These are phyloP conservation scores for Talaromyces piceae DNA, from an alignment of 2,329 filamentous ascomycete species.

Conservation along the genomic window DNA sequence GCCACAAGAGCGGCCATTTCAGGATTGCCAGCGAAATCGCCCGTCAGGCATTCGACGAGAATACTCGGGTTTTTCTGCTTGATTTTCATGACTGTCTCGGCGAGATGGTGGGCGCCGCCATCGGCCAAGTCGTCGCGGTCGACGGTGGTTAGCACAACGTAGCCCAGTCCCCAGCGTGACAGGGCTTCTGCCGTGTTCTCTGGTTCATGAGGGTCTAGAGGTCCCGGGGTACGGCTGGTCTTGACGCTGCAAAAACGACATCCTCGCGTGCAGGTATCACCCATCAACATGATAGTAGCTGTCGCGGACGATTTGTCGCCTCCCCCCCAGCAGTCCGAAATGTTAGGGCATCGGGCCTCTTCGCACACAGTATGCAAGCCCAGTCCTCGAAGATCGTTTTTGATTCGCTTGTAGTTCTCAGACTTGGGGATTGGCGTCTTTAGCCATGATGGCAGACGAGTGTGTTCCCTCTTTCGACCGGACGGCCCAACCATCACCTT, in stretches of 20 bases:
- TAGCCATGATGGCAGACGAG: constrained; percentile 82
- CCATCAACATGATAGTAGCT: constrained; percentile 99
- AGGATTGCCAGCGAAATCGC: constrained; percentile 77
- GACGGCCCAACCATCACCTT: constrained; percentile 55
- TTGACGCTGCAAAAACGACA: constrained; percentile 98
- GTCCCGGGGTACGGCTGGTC: constrained; percentile 66
- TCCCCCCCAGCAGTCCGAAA: constrained; percentile 96
- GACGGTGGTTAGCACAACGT: constrained; percentile 88
- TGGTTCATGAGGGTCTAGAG: constrained; percentile 90
- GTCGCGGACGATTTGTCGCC: constrained; percentile 81
- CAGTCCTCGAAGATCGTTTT: constrained; percentile 81
- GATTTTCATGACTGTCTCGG: constrained; percentile 89
- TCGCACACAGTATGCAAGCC: constrained; percentile 95
- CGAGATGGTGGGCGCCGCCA: constrained; percentile 81
- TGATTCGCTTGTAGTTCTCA: constrained; percentile 89
- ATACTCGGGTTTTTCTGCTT: constrained; percentile 60
- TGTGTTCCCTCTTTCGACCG: constrained; percentile 58
- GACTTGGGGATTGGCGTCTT: constrained; percentile 88
- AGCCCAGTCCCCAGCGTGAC: constrained; percentile 85
- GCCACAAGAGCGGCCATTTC: constrained; percentile 85
- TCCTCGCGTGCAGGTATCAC: constrained; percentile 92
- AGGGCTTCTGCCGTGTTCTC: constrained; percentile 95
- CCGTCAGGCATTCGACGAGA: constrained; percentile 48
- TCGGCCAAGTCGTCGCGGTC: constrained; percentile 89
- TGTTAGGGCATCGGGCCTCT: constrained; percentile 94